Evolutionary conservation across 164 flowering plant genomes (phyloP).

Genomic region (Magnolia changhungtana): DNA sequence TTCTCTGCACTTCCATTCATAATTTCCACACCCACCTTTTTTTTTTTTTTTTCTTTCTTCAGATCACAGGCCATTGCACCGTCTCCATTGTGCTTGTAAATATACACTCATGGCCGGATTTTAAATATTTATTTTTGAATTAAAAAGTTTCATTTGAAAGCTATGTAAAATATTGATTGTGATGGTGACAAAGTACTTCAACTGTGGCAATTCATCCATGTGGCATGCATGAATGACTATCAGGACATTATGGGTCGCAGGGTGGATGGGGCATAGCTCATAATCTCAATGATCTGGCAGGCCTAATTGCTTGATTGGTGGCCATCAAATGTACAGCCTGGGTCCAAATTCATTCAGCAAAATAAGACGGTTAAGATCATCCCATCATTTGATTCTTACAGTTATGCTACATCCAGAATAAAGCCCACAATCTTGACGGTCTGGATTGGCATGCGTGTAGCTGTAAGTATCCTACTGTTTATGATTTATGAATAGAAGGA

Average conservation of each 20-base stretch:
- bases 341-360: not conserved
- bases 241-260: not conserved
- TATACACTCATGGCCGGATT: not conserved
- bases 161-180: not conserved
- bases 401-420: not conserved
- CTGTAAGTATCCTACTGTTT: too few species aligned
- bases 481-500: too few species aligned
- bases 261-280: not conserved
- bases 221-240: not conserved
- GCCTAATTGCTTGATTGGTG: not conserved
- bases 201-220: not conserved
- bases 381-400: not conserved
- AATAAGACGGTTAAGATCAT: not conserved
- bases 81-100: not conserved
- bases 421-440: not conserved
- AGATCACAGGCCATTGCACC: not conserved
- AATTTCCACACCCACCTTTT: not conserved
- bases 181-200: not conserved
- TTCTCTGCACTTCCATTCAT: slow-evolving; percentile 5
- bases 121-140: too few species aligned
- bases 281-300: not conserved
- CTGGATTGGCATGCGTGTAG: not conserved
- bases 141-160: not conserved
- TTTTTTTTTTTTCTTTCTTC: not conserved
- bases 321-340: not conserved